phyloP scores from a whole-genome alignment of 1,139 yeast genomes.

The Pneumocystis canis region DNA sequence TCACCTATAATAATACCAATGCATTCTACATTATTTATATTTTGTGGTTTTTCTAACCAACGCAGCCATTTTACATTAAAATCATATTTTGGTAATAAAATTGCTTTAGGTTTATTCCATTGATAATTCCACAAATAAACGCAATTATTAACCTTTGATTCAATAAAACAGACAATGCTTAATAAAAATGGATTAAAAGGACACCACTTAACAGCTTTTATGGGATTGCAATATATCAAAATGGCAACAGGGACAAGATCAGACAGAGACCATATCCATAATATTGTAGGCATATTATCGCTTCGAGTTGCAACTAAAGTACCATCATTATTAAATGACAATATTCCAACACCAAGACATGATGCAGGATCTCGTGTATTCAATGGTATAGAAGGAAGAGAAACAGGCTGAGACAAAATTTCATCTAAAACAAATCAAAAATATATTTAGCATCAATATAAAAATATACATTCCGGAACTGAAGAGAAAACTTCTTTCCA shows the following conservation, averaged over 20 bases:
- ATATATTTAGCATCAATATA: not conserved
- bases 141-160: not conserved
- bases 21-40: not conserved
- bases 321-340: slow-evolving; percentile 15
- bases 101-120: slow-evolving; percentile 10
- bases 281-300: slow-evolving; percentile 15
- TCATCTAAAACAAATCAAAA: not conserved
- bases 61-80: slow-evolving; percentile 9
- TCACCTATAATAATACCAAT: not conserved
- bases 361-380: slow-evolving; percentile 11
- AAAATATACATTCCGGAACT: slow-evolving; percentile 8
- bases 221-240: slow-evolving; percentile 8
- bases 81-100: slow-evolving; percentile 9
- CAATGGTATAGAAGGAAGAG: slow-evolving; percentile 11
- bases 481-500: slow-evolving; percentile 14
- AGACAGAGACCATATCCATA: slow-evolving; percentile 17
- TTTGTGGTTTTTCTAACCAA: slow-evolving; percentile 4
- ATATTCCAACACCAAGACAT: slow-evolving; percentile 13
- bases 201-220: slow-evolving; percentile 15
- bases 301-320: slow-evolving; percentile 14
- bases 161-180: slow-evolving; percentile 11
- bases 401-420: slow-evolving; percentile 8
- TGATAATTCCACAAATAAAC: slow-evolving; percentile 10
- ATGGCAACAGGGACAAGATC: slow-evolving; percentile 14
- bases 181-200: slow-evolving; percentile 13